phyloP scores from a whole-genome alignment of 495 filamentous ascomycete genomes.

The Xylaria nigripes region DNA sequence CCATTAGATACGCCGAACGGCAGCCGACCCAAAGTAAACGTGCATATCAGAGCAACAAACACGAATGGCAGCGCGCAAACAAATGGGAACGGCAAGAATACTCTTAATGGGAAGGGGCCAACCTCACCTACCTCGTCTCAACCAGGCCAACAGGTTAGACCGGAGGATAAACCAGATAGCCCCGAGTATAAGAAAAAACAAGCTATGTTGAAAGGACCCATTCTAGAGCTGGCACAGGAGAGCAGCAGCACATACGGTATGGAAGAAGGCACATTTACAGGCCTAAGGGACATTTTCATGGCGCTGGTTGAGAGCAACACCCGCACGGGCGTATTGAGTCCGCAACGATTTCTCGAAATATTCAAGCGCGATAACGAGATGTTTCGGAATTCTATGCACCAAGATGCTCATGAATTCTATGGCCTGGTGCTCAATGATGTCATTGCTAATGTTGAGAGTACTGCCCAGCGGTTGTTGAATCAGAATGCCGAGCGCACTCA shows the following conservation, averaged over 20 bases:
- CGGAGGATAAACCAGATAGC: constrained; percentile 71
- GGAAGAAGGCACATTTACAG: constrained; percentile 89
- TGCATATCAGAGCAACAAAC: constrained; percentile 40
- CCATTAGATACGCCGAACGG: constrained; percentile 40
- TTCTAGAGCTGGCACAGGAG: constrained; percentile 72
- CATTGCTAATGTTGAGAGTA: constrained; percentile 83
- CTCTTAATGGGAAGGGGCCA: constrained; percentile 37
- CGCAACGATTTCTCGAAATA: constrained; percentile 87
- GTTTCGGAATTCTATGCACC: constrained; percentile 94
- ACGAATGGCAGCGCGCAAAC: constrained; percentile 37
- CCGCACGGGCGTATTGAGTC: constrained; percentile 84
- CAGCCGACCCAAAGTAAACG: constrained; percentile 37
- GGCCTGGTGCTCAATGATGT: constrained; percentile 94
- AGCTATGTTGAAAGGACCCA: constrained; percentile 76
- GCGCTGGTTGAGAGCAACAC: constrained; percentile 74
- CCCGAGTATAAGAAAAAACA: constrained; percentile 96
- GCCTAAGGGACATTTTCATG: constrained; percentile 93
- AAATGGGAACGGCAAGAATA: constrained; percentile 38
- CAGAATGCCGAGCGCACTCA: constrained; percentile 33
- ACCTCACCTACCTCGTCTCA: constrained; percentile 34
- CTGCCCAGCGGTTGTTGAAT: constrained; percentile 53
- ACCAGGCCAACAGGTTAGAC: constrained; percentile 30
- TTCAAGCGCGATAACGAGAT: constrained; percentile 92
- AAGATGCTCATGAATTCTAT: constrained; percentile 96
- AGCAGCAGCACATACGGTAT: constrained; percentile 79